These are phyloP conservation scores for Aspergillus latus DNA, from an alignment of 2,329 filamentous ascomycete genomes.

Conservation along the genomic window DNA sequence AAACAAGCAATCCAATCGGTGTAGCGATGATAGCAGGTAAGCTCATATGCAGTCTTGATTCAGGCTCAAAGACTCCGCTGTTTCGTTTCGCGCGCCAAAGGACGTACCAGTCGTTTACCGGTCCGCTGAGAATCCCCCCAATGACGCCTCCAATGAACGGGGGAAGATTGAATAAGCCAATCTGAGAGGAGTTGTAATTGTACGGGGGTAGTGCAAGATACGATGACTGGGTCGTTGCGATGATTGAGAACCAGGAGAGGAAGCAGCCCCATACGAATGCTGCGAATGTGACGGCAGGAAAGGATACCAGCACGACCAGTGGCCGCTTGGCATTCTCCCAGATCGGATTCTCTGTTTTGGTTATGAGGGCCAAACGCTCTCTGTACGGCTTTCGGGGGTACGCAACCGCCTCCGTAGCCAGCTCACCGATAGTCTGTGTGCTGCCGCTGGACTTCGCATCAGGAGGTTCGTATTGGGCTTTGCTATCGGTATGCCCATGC, in stretches of 20 bases:
- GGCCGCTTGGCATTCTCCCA: conserved; percentile 3
- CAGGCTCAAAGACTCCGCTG: not conserved
- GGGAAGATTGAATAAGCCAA: conserved; percentile 41
- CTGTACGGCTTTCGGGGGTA: not conserved
- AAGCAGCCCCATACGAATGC: conserved; percentile 41
- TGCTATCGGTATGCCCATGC: not conserved
- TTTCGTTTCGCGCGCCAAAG: not conserved
- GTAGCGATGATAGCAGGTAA: conserved; percentile 13
- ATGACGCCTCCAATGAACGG: not conserved
- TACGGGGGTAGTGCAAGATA: conserved; percentile 21
- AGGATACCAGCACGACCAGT: conserved; percentile 22
- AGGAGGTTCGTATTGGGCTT: not conserved
- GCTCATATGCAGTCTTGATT: conserved; percentile 40
- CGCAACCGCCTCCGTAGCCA: not conserved
- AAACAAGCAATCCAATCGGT: conserved; percentile 27
- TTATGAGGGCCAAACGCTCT: not conserved
- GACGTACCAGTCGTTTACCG: not conserved
- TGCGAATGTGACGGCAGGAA: conserved; percentile 53
- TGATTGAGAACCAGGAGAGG: conserved; percentile 40
- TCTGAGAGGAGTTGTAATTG: not conserved
- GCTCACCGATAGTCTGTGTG: no score
- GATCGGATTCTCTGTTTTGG: not conserved
- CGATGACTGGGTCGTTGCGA: conserved; percentile 37
- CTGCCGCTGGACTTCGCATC: no score
- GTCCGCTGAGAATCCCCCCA: not conserved